Base-by-base conservation (phyloP, 148 eudicot species). In the Heliosperma pusillum region DNA sequence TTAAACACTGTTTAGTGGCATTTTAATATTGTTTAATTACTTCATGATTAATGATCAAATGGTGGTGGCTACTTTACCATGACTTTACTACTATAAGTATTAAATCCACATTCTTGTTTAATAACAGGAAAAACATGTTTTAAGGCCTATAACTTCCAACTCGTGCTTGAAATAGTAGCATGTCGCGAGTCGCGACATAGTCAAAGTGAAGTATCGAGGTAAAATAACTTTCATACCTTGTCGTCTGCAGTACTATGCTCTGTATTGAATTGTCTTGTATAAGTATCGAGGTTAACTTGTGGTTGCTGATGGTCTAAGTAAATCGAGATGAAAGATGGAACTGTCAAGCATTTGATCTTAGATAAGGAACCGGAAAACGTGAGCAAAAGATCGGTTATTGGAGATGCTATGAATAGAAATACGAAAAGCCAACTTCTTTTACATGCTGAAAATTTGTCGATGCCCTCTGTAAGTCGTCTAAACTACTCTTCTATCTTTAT, bases 391-490 rank as follows among this genome's bases (percentile, higher is more conserved):
- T 66, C 74, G 64, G 64, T 74, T 20, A 17, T 27, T 26, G 22
- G 20, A 30, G 66, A 61, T 12, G 75, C 59, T 15, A 57, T 59
- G 65, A 74, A 74, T 65, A 74, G 69, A 30, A 30, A 53, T 19
- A 64, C 26, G 53, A 74, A 78, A 66, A 74, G 3, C 59, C 85
- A 82, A 69, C 29, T 81, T 69, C 86, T 88, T 56, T 16, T 76
- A 45, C 45, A 68, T 67, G 82, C 77, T 44, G 91, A 81, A 55
- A 80, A 84, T 69, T 80, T 88, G 63, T 72, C 87, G 12, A 75
- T 86, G 47, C 91, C 91, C n/a, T 79, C 85, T 19, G 91, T 88
- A 79, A 25, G 65, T 60, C 26, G n/a, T n/a, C n/a, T n/a, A n/a
- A n/a, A n/a, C n/a, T n/a, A n/a, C n/a, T n/a, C n/a, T n/a, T n/a